A percentile compares a stretch with the other conserved stretches of the same genome.
Evolutionary conservation across 495 filamentous ascomycete genomes (phyloP).

Genomic region (Glonium stellatum): DNA sequence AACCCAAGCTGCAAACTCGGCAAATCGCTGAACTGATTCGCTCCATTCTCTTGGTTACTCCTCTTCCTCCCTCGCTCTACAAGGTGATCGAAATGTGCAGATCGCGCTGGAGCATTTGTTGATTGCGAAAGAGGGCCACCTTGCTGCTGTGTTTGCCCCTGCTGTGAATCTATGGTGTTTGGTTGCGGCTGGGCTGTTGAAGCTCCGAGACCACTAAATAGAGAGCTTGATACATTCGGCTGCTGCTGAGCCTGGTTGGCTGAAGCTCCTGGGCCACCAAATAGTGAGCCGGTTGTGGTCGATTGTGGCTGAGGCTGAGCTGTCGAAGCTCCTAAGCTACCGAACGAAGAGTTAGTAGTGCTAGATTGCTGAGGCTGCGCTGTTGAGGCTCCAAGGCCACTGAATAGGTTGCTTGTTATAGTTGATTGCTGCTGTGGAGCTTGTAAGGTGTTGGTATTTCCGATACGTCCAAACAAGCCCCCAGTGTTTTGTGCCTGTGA

Average conservation of each 20-base stretch:
- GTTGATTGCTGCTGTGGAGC: background rate
- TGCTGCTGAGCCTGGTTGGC: constrained; percentile 15
- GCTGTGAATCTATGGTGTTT: constrained; percentile 10
- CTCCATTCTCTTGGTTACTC: constrained; percentile 42
- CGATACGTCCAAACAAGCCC: constrained; percentile 1
- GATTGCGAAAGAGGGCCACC: constrained; percentile 15
- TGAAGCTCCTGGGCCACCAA: constrained; percentile 12
- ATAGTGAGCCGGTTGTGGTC: background rate
- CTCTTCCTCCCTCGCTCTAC: constrained; percentile 69
- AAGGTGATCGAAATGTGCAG: constrained; percentile 80
- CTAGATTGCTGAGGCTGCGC: constrained; percentile 10
- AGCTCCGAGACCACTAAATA: constrained; percentile 12
- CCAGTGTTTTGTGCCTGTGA: background rate
- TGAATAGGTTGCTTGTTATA: background rate
- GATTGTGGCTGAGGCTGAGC: constrained; percentile 21
- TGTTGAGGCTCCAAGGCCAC: constrained; percentile 7
- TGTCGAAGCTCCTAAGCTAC: constrained; percentile 9
- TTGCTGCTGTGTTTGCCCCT: constrained; percentile 20
- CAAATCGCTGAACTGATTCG: constrained; percentile 49
- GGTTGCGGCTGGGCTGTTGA: constrained; percentile 20
- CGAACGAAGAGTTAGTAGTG: background rate
- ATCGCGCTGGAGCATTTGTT: constrained; percentile 14
- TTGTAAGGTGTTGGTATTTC: background rate
- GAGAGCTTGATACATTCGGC: background rate
- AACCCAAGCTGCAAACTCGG: constrained; percentile 74